Conservation (phyloP, 2,329 filamentous ascomycete genomes). For the Ambrosiella xylebori region DNA sequence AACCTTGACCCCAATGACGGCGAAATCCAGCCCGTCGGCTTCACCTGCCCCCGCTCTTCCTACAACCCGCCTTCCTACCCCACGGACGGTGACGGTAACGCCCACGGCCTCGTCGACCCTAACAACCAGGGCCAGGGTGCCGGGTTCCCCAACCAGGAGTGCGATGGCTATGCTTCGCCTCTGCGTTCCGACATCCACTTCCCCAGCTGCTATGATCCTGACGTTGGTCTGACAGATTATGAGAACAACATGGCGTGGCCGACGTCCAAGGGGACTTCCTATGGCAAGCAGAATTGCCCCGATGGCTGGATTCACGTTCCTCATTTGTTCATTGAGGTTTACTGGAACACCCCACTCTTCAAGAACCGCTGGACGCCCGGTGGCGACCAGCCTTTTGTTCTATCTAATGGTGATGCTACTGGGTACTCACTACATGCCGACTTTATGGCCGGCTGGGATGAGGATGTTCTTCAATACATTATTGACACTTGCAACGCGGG, state of each 20-base stretch:
- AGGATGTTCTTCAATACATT: conserved; percentile 44
- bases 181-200: conserved; percentile 53
- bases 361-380: conserved; percentile 34
- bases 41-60: conserved; percentile 41
- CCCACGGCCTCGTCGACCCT: conserved; percentile 37
- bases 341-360: conserved; percentile 41
- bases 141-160: conserved; percentile 55
- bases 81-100: conserved; percentile 33
- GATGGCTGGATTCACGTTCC: conserved; percentile 36
- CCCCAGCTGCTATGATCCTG: conserved; percentile 56
- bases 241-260: conserved; percentile 51
- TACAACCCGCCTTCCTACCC: conserved; percentile 36
- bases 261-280: conserved; percentile 22
- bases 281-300: conserved; percentile 37
- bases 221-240: conserved; percentile 40
- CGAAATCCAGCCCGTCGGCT: conserved; percentile 36
- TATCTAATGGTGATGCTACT: conserved; percentile 51
- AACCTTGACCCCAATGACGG: conserved; percentile 36
- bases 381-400: conserved; percentile 45
- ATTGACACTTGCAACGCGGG: conserved; percentile 49
- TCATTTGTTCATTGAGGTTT: conserved; percentile 41
- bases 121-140: conserved; percentile 37
- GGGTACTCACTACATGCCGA: conserved; percentile 56
- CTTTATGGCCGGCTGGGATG: conserved; percentile 59
- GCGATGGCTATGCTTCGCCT: conserved; percentile 44